Evolutionary conservation across 768 basidiomycete genomes (phyloP).

Genomic region (Kockovaella imperatae): DNA sequence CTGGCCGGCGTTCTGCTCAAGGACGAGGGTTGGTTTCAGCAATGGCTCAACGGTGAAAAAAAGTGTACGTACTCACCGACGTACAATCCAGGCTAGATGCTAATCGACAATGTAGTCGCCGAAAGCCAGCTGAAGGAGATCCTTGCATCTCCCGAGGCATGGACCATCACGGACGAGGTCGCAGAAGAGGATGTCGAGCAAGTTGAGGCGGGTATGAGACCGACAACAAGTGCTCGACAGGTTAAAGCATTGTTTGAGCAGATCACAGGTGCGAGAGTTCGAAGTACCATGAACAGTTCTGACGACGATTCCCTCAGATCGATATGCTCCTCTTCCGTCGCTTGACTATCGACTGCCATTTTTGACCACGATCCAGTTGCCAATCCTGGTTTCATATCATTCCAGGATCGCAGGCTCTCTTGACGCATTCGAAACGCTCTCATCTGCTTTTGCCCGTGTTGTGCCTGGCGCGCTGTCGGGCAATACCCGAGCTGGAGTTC

Average conservation of each 20-base stretch:
- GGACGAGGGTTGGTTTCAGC: conserved; percentile 77
- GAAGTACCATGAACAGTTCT: neutral
- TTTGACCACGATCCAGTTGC: conserved; percentile 74
- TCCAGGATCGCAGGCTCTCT: conserved; percentile 70
- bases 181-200: conserved; percentile 49
- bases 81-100: neutral
- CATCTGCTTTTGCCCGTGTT: conserved; percentile 75
- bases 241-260: conserved; percentile 82
- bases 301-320: conserved; percentile 53
- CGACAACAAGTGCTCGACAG: conserved; percentile 75
- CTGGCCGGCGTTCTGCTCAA: conserved; percentile 74
- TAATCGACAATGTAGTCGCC: conserved; percentile 57
- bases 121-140: conserved; percentile 80
- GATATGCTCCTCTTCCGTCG: conserved; percentile 78
- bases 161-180: conserved; percentile 68
- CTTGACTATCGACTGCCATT: conserved; percentile 72
- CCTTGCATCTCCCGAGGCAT: conserved; percentile 72
- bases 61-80: conserved; percentile 56
- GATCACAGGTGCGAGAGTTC: conserved; percentile 61
- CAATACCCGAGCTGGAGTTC: conserved; percentile 50
- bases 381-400: conserved; percentile 69
- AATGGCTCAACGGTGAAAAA: conserved; percentile 83
- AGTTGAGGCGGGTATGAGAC: conserved; percentile 49
- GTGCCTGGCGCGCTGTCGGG: conserved; percentile 80
- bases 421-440: conserved; percentile 88